Conservation (phyloP, 2,329 filamentous ascomycete genomes). For the Fusarium poae region DNA sequence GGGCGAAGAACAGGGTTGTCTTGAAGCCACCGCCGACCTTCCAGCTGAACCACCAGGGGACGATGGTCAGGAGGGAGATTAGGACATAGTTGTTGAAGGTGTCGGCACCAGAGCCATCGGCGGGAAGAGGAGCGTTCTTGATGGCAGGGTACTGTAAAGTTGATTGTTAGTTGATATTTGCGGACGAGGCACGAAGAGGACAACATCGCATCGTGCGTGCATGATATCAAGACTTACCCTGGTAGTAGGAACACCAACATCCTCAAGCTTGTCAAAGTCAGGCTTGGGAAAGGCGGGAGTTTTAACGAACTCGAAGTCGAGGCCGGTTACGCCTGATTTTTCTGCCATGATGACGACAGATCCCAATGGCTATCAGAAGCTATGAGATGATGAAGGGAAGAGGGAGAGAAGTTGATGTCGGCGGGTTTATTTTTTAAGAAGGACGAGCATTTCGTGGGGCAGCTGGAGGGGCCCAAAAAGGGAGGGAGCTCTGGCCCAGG, state of each 20-base stretch:
- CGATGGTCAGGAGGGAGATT: conserved; percentile 73
- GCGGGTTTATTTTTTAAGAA: conserved; percentile 42
- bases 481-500: conserved; percentile 37
- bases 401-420: conserved; percentile 25
- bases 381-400: conserved; percentile 36
- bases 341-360: conserved; percentile 54
- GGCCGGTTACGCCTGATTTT: conserved; percentile 49
- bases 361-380: conserved; percentile 47
- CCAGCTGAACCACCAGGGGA: conserved; percentile 86
- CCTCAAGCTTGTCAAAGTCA: conserved; percentile 76
- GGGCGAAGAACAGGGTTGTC: conserved; percentile 85
- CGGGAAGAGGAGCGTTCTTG: conserved; percentile 93
- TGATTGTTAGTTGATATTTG: not conserved
- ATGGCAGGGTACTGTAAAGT: conserved; percentile 70
- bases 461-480: conserved; percentile 28
- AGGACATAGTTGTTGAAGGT: conserved; percentile 88
- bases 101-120: conserved; percentile 86
- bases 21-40: conserved; percentile 91
- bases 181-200: conserved; percentile 23
- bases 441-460: conserved; percentile 38
- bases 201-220: conserved; percentile 16
- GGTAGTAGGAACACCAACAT: conserved; percentile 63
- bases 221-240: conserved; percentile 49
- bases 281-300: conserved; percentile 59
- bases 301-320: conserved; percentile 59